A percentile compares a stretch with the other conserved stretches of the same genome.
Evolutionary conservation across 2,329 filamentous ascomycete genomes (phyloP).

Genomic region (Trichoderma arundinaceum): DNA sequence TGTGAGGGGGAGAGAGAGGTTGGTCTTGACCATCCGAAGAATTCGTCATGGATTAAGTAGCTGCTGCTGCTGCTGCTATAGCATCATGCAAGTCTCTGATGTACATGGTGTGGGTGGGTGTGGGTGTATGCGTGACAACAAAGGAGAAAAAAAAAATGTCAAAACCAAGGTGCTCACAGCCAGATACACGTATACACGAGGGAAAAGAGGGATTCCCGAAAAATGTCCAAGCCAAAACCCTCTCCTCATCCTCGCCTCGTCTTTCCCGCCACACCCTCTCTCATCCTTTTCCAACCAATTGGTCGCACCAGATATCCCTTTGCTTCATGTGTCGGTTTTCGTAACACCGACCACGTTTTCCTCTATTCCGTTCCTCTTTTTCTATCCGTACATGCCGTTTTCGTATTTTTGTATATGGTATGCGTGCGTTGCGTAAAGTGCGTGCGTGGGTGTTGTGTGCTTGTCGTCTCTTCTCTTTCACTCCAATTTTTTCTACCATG

Average conservation of each 20-base stretch:
- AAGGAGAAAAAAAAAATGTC: slow-evolving; percentile 27
- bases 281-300: slow-evolving; percentile 1
- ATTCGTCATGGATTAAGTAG: slow-evolving; percentile 28
- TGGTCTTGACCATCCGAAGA: slow-evolving; percentile 21
- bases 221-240: slow-evolving; percentile 22
- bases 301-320: slow-evolving; percentile 10
- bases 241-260: slow-evolving; percentile 11
- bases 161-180: slow-evolving; percentile 37
- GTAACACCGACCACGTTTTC: slow-evolving; percentile 16
- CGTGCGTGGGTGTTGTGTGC: background rate
- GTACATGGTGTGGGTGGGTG: slow-evolving; percentile 38
- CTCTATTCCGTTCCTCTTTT: slow-evolving; percentile 29
- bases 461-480: slow-evolving; percentile 10
- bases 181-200: slow-evolving; percentile 28
- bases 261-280: slow-evolving; percentile 14
- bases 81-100: slow-evolving; percentile 37
- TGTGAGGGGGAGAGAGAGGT: background rate
- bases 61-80: slow-evolving; percentile 15
- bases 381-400: slow-evolving; percentile 31
- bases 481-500: slow-evolving; percentile 13
- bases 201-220: slow-evolving; percentile 12
- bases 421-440: slow-evolving; percentile 8
- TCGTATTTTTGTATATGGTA: background rate
- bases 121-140: slow-evolving; percentile 32
- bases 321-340: slow-evolving; percentile 12